A percentile compares a stretch with the other conserved stretches of the same genome.
phyloP scores from a whole-genome alignment of 2,329 filamentous ascomycete genomes.

The Aspergillus intermedius region DNA sequence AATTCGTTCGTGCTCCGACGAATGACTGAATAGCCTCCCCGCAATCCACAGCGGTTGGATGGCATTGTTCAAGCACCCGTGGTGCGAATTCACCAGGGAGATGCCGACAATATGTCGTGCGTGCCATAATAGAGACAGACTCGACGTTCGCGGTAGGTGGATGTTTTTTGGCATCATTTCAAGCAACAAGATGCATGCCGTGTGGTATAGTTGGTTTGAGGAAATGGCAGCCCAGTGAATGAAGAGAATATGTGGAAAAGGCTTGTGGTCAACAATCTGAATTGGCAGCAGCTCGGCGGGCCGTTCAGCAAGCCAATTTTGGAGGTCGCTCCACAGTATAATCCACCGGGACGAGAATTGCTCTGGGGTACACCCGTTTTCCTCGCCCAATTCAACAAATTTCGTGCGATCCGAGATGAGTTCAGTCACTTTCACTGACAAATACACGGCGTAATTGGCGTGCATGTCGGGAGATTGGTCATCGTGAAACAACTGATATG shows the following conservation, averaged over 20 bases:
- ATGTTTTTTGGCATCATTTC: conserved; percentile 36
- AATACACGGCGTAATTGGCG: conserved; percentile 55
- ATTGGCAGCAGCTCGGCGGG: conserved; percentile 45
- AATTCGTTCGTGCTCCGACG: conserved; percentile 34
- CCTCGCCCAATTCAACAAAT: conserved; percentile 43
- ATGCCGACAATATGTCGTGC: conserved; percentile 52
- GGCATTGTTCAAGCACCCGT: conserved; percentile 52
- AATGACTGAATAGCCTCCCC: conserved; percentile 49
- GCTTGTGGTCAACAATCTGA: conserved; percentile 36
- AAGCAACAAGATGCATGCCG: conserved; percentile 49
- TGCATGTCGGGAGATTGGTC: conserved; percentile 46
- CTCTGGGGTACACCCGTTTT: conserved; percentile 36
- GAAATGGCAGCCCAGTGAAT: conserved; percentile 51
- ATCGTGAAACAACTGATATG: conserved; percentile 32
- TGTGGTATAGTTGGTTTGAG: conserved; percentile 53
- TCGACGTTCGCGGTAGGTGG: conserved; percentile 11
- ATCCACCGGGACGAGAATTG: conserved; percentile 43
- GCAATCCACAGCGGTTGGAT: conserved; percentile 55
- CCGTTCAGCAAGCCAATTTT: conserved; percentile 43
- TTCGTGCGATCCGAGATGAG: conserved; percentile 46
- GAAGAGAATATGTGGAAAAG: conserved; percentile 50
- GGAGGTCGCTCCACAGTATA: conserved; percentile 45
- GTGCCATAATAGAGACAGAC: conserved; percentile 48
- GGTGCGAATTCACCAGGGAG: conserved; percentile 50
- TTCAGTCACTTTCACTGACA: conserved; percentile 48